A percentile compares a stretch with the other conserved stretches of the same genome.
These are phyloP conservation scores for Trichoderma breve DNA, from an alignment of 2,329 filamentous ascomycete species.

Conservation along the genomic window DNA sequence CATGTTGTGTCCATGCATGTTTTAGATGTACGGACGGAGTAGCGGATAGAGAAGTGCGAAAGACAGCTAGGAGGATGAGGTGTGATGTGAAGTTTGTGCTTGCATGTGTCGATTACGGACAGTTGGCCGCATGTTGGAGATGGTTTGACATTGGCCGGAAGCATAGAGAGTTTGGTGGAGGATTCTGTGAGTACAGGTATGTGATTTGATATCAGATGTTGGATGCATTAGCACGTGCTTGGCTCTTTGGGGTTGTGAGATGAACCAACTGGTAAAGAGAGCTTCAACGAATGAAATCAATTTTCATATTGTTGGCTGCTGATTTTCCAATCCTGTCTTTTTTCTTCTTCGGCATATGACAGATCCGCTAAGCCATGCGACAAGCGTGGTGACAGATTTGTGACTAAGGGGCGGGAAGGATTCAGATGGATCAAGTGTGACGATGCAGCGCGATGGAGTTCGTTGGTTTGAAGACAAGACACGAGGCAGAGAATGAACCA, in stretches of 20 bases:
- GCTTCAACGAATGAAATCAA: neutral
- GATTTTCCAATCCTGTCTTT: neutral
- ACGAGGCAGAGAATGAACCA: neutral
- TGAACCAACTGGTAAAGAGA: neutral
- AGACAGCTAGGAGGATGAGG: neutral
- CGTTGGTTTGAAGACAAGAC: neutral
- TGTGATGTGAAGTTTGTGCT: neutral
- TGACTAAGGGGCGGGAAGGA: neutral
- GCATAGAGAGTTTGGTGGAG: neutral
- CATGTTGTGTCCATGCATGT: neutral
- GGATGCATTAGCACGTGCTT: neutral
- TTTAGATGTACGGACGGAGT: neutral
- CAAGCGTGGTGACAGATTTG: neutral
- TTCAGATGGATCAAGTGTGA: neutral
- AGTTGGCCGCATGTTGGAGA: neutral
- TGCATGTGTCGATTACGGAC: neutral
- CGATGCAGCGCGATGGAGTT: neutral
- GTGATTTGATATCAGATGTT: neutral
- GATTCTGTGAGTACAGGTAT: neutral
- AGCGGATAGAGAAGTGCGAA: neutral
- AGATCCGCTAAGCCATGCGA: neutral
- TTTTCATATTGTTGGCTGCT: neutral
- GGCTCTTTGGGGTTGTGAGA: neutral
- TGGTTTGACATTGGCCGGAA: neutral
- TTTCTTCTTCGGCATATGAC: neutral